phyloP scores from a whole-genome alignment of 108 stramenopile species.

The Asterionellopsis glacialis region DNA sequence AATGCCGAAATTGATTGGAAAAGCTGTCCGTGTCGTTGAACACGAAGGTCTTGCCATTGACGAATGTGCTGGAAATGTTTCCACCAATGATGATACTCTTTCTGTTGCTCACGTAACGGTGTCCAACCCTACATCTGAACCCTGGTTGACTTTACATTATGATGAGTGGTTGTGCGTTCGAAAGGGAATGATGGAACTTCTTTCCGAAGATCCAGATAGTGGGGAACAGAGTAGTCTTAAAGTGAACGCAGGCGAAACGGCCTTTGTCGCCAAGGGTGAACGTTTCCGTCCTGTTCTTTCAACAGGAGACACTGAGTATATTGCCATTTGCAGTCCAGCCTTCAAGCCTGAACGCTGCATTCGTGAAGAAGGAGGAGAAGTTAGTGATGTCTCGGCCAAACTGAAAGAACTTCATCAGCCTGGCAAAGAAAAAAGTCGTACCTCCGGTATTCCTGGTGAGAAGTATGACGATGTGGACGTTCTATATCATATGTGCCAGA shows the following conservation, averaged over 20 bases:
- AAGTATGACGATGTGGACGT: conserved; percentile 7
- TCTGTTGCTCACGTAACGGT: conserved; percentile 62
- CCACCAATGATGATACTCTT: conserved; percentile 39
- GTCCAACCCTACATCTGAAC: conserved; percentile 45
- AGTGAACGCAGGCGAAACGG: conserved; percentile 58
- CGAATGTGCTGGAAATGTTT: conserved; percentile 69
- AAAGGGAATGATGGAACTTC: conserved; percentile 43
- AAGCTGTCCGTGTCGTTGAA: conserved; percentile 60
- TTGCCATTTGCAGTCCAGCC: conserved; percentile 74
- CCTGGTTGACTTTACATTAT: conserved; percentile 69
- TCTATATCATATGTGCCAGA: conserved; percentile 84
- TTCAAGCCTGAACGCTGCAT: conserved; percentile 67
- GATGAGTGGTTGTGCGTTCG: conserved; percentile 66
- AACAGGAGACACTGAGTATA: conserved; percentile 48
- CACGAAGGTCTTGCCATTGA: conserved; percentile 55
- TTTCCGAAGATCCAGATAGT: conserved; percentile 10
- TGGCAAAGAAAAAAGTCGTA: neutral
- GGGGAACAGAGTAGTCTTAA: conserved; percentile 5
- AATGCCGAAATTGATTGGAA: conserved; percentile 57
- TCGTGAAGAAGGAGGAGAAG: conserved; percentile 50
- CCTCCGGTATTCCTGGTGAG: neutral
- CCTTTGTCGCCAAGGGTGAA: conserved; percentile 51
- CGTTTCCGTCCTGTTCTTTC: conserved; percentile 68
- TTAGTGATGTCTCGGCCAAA: conserved; percentile 25
- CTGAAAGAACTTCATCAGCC: conserved; percentile 34